These are phyloP conservation scores for Cercospora sp. DNA, from an alignment of 2,329 filamentous ascomycete genomes.

Conservation along the genomic window DNA sequence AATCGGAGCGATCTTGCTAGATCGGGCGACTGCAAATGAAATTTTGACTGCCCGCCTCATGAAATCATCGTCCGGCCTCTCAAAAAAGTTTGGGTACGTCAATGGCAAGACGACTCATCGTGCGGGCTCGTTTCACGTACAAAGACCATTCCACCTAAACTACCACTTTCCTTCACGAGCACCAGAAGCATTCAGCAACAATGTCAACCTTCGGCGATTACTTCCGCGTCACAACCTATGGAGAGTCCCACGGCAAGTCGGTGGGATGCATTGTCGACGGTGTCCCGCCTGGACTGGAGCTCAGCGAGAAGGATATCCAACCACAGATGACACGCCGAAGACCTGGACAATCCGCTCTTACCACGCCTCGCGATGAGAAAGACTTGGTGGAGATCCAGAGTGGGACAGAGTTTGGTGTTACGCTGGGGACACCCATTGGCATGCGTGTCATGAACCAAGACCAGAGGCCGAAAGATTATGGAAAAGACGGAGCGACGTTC, in stretches of 20 bases:
- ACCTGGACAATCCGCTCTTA: constrained; percentile 85
- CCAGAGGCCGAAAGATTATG: constrained; percentile 89
- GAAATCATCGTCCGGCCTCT: neutral
- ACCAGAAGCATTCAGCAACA: constrained; percentile 27
- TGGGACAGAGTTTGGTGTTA: constrained; percentile 85
- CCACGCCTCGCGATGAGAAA: constrained; percentile 89
- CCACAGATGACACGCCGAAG: constrained; percentile 89
- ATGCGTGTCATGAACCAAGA: constrained; percentile 90
- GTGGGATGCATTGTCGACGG: constrained; percentile 96
- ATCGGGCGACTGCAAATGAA: neutral
- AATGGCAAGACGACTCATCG: constrained; percentile 1
- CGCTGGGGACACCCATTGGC: constrained; percentile 85
- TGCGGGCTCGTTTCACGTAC: neutral
- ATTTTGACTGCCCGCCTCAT: neutral
- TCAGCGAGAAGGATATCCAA: constrained; percentile 77
- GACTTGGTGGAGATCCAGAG: constrained; percentile 90
- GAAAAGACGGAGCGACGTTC: constrained; percentile 47
- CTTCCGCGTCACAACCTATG: constrained; percentile 81
- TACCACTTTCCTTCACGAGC: neutral
- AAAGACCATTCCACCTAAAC: neutral
- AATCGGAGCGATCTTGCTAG: neutral
- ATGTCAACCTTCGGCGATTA: constrained; percentile 88
- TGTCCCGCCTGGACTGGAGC: constrained; percentile 80
- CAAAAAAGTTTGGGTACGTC: constrained; percentile 1
- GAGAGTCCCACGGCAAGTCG: constrained; percentile 86